Evolutionary conservation across 2,329 filamentous ascomycete genomes (phyloP).

Genomic region (Alternaria sp.): DNA sequence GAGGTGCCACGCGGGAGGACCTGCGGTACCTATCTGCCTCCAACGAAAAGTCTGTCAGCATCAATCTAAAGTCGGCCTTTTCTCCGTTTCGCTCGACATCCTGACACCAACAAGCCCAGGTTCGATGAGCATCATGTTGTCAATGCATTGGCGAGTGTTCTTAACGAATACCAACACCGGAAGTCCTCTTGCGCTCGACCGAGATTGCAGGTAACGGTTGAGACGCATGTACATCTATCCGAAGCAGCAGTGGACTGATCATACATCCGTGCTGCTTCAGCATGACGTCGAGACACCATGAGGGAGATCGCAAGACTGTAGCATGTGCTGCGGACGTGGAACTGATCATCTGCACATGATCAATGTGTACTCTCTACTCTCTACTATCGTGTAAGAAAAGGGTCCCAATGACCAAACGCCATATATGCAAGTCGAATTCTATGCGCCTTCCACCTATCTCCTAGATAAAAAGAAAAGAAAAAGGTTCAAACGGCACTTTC

Average conservation of each 20-base stretch:
- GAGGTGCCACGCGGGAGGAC: constrained; percentile 4
- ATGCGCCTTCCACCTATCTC: neutral
- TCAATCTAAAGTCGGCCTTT: neutral
- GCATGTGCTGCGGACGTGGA: neutral
- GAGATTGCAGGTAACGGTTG: neutral
- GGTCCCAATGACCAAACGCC: neutral
- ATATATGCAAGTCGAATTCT: neutral
- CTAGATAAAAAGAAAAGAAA: neutral
- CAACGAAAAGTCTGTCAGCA: neutral
- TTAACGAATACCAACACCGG: neutral
- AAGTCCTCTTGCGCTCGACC: neutral
- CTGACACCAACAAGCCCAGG: neutral
- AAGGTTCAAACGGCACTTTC: neutral
- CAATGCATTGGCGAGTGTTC: neutral
- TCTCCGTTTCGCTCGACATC: neutral
- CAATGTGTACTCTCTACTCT: neutral
- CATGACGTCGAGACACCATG: neutral
- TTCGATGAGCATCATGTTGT: neutral
- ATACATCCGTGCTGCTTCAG: neutral
- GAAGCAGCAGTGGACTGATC: neutral
- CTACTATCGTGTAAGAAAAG: neutral
- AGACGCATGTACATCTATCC: neutral
- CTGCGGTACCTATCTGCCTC: constrained; percentile 5
- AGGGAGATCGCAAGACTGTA: neutral
- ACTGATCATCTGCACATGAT: neutral